Evolutionary conservation across 2,329 filamentous ascomycete species (phyloP).

Genomic region (Paraphoma chrysanthemicola): DNA sequence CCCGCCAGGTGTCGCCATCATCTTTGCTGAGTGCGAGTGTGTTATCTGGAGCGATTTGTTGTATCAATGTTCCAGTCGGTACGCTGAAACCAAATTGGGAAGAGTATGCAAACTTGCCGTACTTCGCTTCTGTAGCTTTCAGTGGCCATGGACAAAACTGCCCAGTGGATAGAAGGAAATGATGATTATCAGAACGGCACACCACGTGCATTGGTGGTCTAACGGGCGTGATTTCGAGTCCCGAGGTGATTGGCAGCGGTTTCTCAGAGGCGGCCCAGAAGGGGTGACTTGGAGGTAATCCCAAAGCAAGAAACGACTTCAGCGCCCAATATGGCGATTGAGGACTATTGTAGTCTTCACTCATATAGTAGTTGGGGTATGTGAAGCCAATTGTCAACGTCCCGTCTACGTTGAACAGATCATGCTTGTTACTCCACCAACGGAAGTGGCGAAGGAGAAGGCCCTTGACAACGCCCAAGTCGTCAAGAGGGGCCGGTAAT

Average conservation of each 20-base stretch:
- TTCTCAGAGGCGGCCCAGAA: slow-evolving; percentile 59
- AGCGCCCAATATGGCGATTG: slow-evolving; percentile 64
- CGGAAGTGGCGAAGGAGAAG: slow-evolving; percentile 58
- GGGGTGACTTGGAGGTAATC: slow-evolving; percentile 41
- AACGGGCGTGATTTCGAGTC: slow-evolving; percentile 8
- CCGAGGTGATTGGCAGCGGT: slow-evolving; percentile 25
- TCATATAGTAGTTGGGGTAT: slow-evolving; percentile 62
- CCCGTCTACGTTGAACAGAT: slow-evolving; percentile 59
- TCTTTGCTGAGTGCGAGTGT: slow-evolving; percentile 49
- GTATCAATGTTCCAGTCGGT: slow-evolving; percentile 47
- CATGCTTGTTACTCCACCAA: slow-evolving; percentile 54
- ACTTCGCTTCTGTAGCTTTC: slow-evolving; percentile 46
- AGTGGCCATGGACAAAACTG: slow-evolving; percentile 47
- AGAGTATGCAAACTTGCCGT: slow-evolving; percentile 45
- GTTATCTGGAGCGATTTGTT: slow-evolving; percentile 51
- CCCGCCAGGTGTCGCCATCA: slow-evolving; percentile 48
- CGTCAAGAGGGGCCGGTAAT: slow-evolving; percentile 47
- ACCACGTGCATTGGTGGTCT: slow-evolving; percentile 54
- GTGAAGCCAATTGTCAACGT: slow-evolving; percentile 58
- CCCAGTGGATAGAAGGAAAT: slow-evolving; percentile 39
- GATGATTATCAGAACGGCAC: slow-evolving; percentile 47
- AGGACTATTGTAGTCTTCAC: slow-evolving; percentile 65
- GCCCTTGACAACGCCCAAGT: slow-evolving; percentile 55
- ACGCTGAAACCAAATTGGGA: slow-evolving; percentile 49
- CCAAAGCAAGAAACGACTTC: slow-evolving; percentile 57